Conservation (phyloP, 495 filamentous ascomycete species). For the Penicillium lagena region DNA sequence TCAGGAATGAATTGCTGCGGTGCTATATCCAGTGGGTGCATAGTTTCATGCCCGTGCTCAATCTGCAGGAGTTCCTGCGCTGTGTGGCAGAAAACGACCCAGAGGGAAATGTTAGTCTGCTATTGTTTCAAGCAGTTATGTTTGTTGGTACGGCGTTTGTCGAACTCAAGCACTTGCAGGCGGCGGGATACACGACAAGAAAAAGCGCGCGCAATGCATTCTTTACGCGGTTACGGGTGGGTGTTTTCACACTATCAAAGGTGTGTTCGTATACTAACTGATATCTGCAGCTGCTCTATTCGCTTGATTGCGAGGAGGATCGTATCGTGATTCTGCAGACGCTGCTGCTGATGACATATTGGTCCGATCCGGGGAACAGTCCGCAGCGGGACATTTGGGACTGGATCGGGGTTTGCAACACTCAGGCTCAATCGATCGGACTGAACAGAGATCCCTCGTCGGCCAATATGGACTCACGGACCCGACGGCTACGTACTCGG, state of each 20-base stretch:
- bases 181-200: conserved; percentile 61
- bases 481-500: conserved; percentile 61
- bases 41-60: conserved; percentile 77
- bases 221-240: conserved; percentile 67
- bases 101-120: conserved; percentile 61
- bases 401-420: conserved; percentile 81
- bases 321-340: conserved; percentile 74
- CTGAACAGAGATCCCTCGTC: conserved; percentile 68
- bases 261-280: not conserved
- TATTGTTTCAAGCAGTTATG: conserved; percentile 77
- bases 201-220: conserved; percentile 71
- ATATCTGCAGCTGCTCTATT: conserved; percentile 53
- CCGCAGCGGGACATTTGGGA: conserved; percentile 77
- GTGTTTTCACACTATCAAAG: conserved; percentile 6
- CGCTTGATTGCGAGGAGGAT: conserved; percentile 77
- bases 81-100: conserved; percentile 51
- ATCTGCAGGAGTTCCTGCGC: conserved; percentile 62
- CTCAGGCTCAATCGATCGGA: conserved; percentile 72
- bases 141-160: conserved; percentile 74
- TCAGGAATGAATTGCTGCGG: conserved; percentile 66
- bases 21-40: conserved; percentile 79
- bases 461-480: conserved; percentile 54
- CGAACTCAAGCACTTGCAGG: conserved; percentile 57
- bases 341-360: conserved; percentile 78
- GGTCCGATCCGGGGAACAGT: conserved; percentile 61